Base-by-base conservation (phyloP, 1,139 yeast species). In the Suhomyces guaymorum region DNA sequence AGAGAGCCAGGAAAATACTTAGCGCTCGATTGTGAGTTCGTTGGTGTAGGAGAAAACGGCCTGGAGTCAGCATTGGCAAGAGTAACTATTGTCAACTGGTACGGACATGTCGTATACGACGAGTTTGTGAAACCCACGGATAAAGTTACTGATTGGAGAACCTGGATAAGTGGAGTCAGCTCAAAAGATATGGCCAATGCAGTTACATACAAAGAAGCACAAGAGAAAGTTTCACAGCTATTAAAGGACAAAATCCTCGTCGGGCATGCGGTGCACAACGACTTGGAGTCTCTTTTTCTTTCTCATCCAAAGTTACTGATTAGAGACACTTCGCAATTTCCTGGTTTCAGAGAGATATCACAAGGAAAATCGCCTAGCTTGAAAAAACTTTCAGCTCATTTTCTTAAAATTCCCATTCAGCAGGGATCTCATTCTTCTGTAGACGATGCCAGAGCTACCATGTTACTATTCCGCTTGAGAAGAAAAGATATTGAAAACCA, bases 11-110 rank as follows among this genome's bases (percentile, higher is more conserved):
- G 96, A 1, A 82, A 75, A 49, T 88, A 75, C 47, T 48, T 90
- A 6, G 89, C 96, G 0, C 75, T 90, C 40, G 97, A 90, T 61
- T 89, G 97, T 66, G 97, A 90, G 52, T 89, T 90, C 67, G 97
- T 90, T 1, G 97, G 97, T 5, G 81, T 84, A 1, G 97, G 96
- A 0, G 76, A 74, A 1, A 80, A 78, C 14, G 95, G 94, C 6
- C 49, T 54, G 22, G 75, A 72, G 28, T 81, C 90, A 4, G 90
- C 82, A 2, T 66, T 90, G 19, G 97, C 96, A 0, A 71, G 97
- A 47, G 90, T 89, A 1, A 86, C 96, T 0, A 65, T 90, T 9
- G 96, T 90, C 4, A 88, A 90, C 55, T 87, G 72, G 53, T 82
- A 76, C 53, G 97, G 97, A 0, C 74, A 75, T 46, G 71, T 78